Conservation (phyloP, 306 rosid genomes). For the Glycyrrhiza uralensis region DNA sequence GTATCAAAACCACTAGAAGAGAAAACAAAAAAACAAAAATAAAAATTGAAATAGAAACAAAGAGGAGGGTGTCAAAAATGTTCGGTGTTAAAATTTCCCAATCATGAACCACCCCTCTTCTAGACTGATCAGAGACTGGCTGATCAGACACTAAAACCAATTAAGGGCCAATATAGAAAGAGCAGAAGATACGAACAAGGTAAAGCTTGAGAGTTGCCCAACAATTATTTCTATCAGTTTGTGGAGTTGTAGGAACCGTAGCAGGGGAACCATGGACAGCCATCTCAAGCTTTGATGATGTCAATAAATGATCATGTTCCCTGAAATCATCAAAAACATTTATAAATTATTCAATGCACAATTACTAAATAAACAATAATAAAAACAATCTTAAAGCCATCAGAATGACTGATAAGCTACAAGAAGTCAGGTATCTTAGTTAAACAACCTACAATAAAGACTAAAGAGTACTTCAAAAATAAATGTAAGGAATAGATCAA, state of each 20-base stretch:
- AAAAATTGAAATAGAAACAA: background rate
- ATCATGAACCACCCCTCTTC: background rate
- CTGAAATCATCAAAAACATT: constrained; percentile 49
- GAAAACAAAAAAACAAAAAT: background rate
- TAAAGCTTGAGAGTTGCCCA: constrained; percentile 84
- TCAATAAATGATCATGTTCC: constrained; percentile 57
- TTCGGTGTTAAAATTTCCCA: background rate
- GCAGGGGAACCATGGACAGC: constrained; percentile 62
- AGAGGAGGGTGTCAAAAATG: background rate
- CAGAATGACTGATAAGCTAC: background rate
- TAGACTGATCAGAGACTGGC: too few species aligned
- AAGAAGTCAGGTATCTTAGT: background rate
- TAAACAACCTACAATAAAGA: constrained; percentile 21
- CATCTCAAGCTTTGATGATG: constrained; percentile 56
- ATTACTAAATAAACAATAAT: constrained; percentile 6
- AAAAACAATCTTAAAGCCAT: background rate
- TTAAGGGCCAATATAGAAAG: background rate
- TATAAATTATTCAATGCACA: background rate
- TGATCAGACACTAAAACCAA: background rate
- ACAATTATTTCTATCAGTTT: constrained; percentile 40
- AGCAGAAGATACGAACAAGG: constrained; percentile 62
- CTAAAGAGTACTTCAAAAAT: constrained; percentile 3
- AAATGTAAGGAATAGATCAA: constrained; percentile 14
- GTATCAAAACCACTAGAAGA: background rate
- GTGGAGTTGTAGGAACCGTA: constrained; percentile 43